phyloP scores from a whole-genome alignment of 2,329 filamentous ascomycete genomes.

The Cercospora brassicicola region DNA sequence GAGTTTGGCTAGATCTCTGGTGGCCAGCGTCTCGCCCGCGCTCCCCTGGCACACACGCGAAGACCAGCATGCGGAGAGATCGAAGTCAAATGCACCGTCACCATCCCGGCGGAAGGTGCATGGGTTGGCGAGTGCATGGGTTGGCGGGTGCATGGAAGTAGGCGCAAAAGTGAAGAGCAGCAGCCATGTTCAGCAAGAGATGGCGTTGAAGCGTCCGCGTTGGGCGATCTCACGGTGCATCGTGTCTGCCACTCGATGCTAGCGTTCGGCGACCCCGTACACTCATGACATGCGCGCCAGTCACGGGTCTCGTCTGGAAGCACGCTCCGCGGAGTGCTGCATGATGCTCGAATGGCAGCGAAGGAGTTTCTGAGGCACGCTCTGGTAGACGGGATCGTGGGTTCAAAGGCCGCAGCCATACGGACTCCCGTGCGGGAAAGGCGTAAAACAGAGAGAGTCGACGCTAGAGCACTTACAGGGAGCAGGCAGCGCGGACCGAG shows the following conservation, averaged over 20 bases:
- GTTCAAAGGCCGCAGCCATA: conserved; percentile 15
- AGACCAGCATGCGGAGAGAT: conserved; percentile 20
- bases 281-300: neutral
- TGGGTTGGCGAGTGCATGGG: conserved; percentile 1
- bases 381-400: conserved; percentile 9
- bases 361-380: neutral
- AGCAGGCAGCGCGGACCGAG: conserved; percentile 25
- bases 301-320: neutral
- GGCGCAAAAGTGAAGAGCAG: conserved; percentile 1
- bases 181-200: conserved; percentile 13
- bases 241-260: conserved; percentile 12
- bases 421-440: conserved; percentile 22
- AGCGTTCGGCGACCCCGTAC: conserved; percentile 23
- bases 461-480: conserved; percentile 17
- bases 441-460: conserved; percentile 14
- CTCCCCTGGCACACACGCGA: neutral
- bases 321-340: conserved; percentile 1
- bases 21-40: conserved; percentile 14
- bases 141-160: conserved; percentile 9
- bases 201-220: neutral
- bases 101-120: conserved; percentile 8
- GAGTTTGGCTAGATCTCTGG: conserved; percentile 19
- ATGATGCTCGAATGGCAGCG: neutral
- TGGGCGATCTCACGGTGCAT: neutral
- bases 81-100: conserved; percentile 11